A percentile compares a stretch with the other conserved stretches of the same genome.
Evolutionary conservation across 441 rosid genomes (phyloP).

Genomic region (Erysimum cheiri): DNA sequence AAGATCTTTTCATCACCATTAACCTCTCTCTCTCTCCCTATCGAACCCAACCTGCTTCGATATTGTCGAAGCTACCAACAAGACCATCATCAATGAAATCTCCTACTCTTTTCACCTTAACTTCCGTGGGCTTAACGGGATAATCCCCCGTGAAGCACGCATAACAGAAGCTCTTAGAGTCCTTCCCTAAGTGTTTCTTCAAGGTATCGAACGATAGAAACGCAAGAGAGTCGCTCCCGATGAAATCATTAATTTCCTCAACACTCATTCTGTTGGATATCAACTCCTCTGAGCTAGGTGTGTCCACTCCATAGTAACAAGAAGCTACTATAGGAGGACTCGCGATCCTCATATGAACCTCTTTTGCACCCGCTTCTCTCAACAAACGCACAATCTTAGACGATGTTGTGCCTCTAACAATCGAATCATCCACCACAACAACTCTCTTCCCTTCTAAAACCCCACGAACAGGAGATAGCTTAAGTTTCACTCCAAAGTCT

Average conservation of each 20-base stretch:
- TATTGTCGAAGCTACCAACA: constrained; percentile 66
- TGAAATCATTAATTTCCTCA: constrained; percentile 71
- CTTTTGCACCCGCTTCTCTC: constrained; percentile 89
- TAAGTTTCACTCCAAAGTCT: constrained; percentile 94
- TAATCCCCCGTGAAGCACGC: constrained; percentile 93
- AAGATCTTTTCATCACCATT: neutral
- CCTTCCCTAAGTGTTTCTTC: constrained; percentile 60
- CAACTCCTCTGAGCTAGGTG: constrained; percentile 88
- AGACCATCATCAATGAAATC: constrained; percentile 89
- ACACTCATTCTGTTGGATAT: constrained; percentile 84
- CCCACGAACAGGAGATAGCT: constrained; percentile 82
- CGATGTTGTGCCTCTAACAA: constrained; percentile 90
- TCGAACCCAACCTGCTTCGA: constrained; percentile 85
- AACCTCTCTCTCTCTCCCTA: constrained; percentile 30
- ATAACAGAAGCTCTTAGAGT: constrained; percentile 67
- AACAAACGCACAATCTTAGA: constrained; percentile 85
- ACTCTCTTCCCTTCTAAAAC: constrained; percentile 88
- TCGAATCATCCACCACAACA: constrained; percentile 94
- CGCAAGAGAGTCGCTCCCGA: constrained; percentile 85
- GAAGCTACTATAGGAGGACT: constrained; percentile 88
- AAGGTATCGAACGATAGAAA: constrained; percentile 71
- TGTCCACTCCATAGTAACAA: constrained; percentile 93
- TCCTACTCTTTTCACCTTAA: constrained; percentile 81
- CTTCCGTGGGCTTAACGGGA: constrained; percentile 64
- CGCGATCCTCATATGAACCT: constrained; percentile 96